phyloP scores from a whole-genome alignment of 441 rosid species.

The Gossypium davidsonii region DNA sequence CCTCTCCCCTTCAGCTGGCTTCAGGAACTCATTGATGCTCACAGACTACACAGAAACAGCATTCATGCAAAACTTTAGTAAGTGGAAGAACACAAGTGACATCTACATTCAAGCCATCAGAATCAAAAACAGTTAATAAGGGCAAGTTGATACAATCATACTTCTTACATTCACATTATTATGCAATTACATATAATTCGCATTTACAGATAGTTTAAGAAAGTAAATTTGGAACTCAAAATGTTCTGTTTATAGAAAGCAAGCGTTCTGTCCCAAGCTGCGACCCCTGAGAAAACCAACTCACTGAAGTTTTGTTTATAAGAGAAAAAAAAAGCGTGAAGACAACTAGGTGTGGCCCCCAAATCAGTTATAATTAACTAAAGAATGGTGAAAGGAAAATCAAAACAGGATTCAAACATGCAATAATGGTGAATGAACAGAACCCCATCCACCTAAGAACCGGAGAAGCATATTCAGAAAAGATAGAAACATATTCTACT shows the following conservation, averaged over 20 bases:
- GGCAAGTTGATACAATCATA: not conserved
- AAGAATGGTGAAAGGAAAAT: not conserved
- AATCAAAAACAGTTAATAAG: not conserved
- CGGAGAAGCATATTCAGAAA: not conserved
- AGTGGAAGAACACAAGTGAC: not conserved
- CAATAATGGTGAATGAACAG: not conserved
- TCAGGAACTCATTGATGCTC: slow-evolving; percentile 82
- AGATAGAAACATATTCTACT: not conserved
- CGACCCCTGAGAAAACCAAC: not conserved
- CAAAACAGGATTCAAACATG: not conserved
- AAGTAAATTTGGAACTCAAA: not conserved
- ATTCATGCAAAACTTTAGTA: not conserved
- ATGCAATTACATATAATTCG: not conserved
- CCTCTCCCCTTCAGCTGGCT: slow-evolving; percentile 81
- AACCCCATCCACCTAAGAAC: not conserved
- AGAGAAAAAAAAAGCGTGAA: not conserved
- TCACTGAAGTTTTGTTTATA: not conserved
- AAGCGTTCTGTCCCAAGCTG: not conserved
- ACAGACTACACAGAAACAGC: slow-evolving; percentile 44
- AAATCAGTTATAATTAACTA: not conserved
- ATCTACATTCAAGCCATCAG: not conserved
- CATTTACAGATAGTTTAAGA: not conserved
- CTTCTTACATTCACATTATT: not conserved
- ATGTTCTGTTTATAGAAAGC: not conserved
- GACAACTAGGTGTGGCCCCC: not conserved